phyloP scores from a whole-genome alignment of 1,284 basidiomycete species.

The Puccinia polysora region DNA sequence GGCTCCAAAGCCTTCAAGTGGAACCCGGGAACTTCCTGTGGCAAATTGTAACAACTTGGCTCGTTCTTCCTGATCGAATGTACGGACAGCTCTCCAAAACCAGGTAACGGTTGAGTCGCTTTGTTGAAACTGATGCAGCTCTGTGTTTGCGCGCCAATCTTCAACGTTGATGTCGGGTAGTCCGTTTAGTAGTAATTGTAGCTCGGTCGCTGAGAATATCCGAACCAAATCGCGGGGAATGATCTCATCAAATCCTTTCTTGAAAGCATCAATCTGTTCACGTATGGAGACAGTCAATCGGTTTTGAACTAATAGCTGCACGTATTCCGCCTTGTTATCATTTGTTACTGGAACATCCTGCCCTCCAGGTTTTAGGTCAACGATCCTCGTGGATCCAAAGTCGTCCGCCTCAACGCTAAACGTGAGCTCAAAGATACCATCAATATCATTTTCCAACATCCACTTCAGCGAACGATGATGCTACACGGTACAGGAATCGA shows the following conservation, averaged over 20 bases:
- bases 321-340: conserved; percentile 94
- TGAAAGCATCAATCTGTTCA: conserved; percentile 79
- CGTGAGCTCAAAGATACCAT: conserved; percentile 52
- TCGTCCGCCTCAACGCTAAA: conserved; percentile 58
- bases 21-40: conserved; percentile 83
- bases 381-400: conserved; percentile 82
- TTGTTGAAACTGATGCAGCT: conserved; percentile 52
- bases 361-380: conserved; percentile 78
- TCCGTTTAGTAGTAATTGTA: conserved; percentile 36
- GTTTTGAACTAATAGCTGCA: conserved; percentile 84
- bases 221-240: conserved; percentile 59
- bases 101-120: conserved; percentile 88
- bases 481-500: background rate
- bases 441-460: conserved; percentile 76
- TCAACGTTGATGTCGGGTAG: conserved; percentile 98
- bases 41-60: conserved; percentile 86
- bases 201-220: conserved; percentile 41
- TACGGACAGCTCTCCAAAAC: conserved; percentile 99
- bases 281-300: conserved; percentile 89
- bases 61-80: conserved; percentile 92
- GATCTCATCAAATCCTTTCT: conserved; percentile 91
- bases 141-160: conserved; percentile 92
- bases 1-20: conserved; percentile 68
- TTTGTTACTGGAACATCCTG: conserved; percentile 76
- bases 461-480: conserved; percentile 61